phyloP scores from a whole-genome alignment of 345 rosid genomes.

The Gossypium rotundifolium region DNA sequence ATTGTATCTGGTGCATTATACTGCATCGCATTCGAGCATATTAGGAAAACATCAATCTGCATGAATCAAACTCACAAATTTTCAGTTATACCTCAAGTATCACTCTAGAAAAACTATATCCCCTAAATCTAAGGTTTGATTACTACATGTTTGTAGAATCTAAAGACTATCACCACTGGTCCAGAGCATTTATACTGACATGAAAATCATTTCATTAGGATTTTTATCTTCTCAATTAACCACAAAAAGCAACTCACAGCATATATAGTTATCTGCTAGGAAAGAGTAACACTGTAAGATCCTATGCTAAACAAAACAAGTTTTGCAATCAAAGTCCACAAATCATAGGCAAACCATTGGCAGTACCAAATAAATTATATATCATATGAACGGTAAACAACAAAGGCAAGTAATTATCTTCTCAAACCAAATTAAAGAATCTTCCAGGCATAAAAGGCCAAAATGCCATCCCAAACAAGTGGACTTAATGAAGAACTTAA shows the following conservation, averaged over 20 bases:
- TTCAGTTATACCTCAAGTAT: constrained; percentile 10
- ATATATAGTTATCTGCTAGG: not conserved
- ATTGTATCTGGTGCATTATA: constrained; percentile 90
- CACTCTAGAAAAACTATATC: not conserved
- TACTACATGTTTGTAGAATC: not conserved
- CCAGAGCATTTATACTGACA: not conserved
- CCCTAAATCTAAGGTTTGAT: not conserved
- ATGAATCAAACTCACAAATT: constrained; percentile 14
- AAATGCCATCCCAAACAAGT: not conserved
- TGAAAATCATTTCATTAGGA: not conserved
- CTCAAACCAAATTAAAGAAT: not conserved
- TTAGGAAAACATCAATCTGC: constrained; percentile 82
- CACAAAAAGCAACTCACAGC: not conserved
- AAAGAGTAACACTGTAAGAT: not conserved
- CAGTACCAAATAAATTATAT: not conserved
- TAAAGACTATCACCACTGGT: not conserved
- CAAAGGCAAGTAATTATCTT: not conserved
- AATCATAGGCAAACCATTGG: not conserved
- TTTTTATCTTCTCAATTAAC: not conserved
- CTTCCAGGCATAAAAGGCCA: not conserved
- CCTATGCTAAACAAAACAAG: constrained; percentile 23
- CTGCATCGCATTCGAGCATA: constrained; percentile 94
- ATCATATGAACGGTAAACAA: not conserved
- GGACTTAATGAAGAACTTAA: not conserved
- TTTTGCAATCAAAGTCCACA: not conserved